A percentile compares a stretch with the other conserved stretches of the same genome.
Conservation (phyloP, 176 grass and related monocot genomes). For the Canna indica region DNA sequence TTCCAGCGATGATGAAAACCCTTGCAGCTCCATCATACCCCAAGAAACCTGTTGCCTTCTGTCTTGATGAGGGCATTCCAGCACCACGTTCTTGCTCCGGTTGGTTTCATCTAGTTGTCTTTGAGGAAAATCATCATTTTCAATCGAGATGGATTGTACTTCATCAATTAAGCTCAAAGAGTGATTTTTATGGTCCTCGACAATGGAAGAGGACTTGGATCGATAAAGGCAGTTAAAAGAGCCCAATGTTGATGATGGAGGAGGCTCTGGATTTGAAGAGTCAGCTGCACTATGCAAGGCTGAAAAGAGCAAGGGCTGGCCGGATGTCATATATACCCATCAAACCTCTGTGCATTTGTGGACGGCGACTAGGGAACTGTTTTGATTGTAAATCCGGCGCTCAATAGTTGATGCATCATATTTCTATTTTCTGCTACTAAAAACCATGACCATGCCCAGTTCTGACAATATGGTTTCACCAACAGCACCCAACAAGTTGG, state of each 20-base stretch:
- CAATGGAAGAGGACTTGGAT: constrained; percentile 47
- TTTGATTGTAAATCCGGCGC: not conserved
- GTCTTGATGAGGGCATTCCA: constrained; percentile 78
- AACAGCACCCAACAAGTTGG: not conserved
- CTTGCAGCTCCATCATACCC: constrained; percentile 65
- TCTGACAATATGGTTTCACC: not conserved
- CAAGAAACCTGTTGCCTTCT: constrained; percentile 45
- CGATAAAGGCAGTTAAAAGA: constrained; percentile 44
- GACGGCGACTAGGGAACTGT: not conserved
- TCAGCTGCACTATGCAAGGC: constrained; percentile 34
- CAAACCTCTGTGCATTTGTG: constrained; percentile 37
- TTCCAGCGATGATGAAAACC: constrained; percentile 51
- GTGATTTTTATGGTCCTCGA: constrained; percentile 39
- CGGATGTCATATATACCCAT: constrained; percentile 65
- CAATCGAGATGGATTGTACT: constrained; percentile 21
- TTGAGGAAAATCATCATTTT: not conserved
- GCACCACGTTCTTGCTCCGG: constrained; percentile 30
- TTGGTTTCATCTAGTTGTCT: constrained; percentile 31
- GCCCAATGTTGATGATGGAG: constrained; percentile 20
- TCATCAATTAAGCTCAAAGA: constrained; percentile 44
- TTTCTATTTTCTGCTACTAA: not conserved
- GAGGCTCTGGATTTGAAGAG: constrained; percentile 28
- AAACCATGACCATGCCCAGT: not conserved
- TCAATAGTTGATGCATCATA: constrained; percentile 3
- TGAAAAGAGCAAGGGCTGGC: constrained; percentile 46